Percentiles rank a stretch among this genome's conserved stretches.
Evolutionary conservation across 257 asterid genomes (phyloP).

Genomic region (Solanum virginianum): DNA sequence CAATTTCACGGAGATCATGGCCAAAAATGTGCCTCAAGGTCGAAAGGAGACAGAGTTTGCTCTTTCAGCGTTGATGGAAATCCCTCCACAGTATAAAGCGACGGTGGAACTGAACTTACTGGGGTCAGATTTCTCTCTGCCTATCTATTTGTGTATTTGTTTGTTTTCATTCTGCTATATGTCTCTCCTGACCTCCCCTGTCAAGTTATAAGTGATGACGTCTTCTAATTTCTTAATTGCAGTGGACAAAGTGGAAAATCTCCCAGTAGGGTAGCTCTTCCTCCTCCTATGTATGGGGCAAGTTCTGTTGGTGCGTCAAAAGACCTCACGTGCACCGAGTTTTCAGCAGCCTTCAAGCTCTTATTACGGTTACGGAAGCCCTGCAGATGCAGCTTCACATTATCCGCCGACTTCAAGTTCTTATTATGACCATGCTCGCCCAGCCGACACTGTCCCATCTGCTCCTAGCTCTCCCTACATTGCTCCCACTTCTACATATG

Average conservation of each 20-base stretch:
- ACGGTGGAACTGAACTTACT: slow-evolving; percentile 77
- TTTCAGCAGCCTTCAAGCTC: slow-evolving; percentile 39
- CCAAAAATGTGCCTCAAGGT: slow-evolving; percentile 48
- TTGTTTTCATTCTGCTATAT: background rate
- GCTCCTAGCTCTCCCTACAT: background rate
- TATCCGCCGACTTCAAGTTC: slow-evolving; percentile 17
- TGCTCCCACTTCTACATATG: slow-evolving; percentile 43
- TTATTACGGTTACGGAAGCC: slow-evolving; percentile 6
- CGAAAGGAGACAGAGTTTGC: slow-evolving; percentile 96
- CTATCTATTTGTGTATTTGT: background rate
- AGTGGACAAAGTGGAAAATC: slow-evolving; percentile 45
- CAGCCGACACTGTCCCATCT: slow-evolving; percentile 25
- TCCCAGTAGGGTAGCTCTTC: slow-evolving; percentile 58
- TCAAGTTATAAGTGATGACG: background rate
- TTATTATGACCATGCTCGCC: slow-evolving; percentile 9
- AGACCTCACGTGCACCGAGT: slow-evolving; percentile 2
- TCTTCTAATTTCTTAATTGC: slow-evolving; percentile 1
- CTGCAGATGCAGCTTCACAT: background rate
- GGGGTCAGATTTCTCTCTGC: slow-evolving; percentile 30
- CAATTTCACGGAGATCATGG: slow-evolving; percentile 88
- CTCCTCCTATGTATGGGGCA: slow-evolving; percentile 64
- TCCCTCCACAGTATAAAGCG: slow-evolving; percentile 90
- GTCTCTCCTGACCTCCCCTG: background rate
- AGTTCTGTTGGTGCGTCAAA: background rate
- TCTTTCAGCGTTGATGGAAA: slow-evolving; percentile 89